These are phyloP conservation scores for Podospora conica DNA, from an alignment of 495 filamentous ascomycete genomes.

Conservation along the genomic window DNA sequence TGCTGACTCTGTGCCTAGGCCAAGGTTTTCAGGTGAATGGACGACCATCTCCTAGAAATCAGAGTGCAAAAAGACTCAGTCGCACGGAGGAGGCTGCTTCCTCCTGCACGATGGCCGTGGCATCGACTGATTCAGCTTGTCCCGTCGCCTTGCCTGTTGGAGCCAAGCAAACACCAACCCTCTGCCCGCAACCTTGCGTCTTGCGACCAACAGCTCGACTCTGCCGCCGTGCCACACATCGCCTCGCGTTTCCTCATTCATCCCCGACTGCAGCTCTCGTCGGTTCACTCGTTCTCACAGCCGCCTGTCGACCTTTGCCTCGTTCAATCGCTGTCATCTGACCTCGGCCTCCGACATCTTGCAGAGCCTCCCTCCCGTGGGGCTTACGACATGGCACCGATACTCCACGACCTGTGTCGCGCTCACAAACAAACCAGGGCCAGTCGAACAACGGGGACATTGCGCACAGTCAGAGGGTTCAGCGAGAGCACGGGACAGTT, in stretches of 20 bases:
- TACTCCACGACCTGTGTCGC: too few species aligned
- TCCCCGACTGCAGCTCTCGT: not conserved
- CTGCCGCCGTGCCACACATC: not conserved
- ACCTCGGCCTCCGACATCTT: not conserved
- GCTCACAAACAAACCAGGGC: too few species aligned
- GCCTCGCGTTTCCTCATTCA: not conserved
- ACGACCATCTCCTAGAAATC: too few species aligned
- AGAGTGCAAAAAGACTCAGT: not conserved
- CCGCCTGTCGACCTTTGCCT: not conserved
- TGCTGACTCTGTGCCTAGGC: too few species aligned
- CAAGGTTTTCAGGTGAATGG: too few species aligned
- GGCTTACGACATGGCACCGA: not conserved
- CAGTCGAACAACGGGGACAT: too few species aligned
- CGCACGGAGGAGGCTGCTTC: not conserved
- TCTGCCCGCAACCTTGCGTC: not conserved
- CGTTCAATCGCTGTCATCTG: not conserved
- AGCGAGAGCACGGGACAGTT: too few species aligned
- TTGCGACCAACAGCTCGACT: not conserved
- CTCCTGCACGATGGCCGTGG: not conserved
- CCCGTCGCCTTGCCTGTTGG: not conserved
- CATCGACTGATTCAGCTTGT: not conserved
- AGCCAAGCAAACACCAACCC: not conserved
- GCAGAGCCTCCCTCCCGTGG: not conserved
- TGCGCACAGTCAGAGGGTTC: too few species aligned
- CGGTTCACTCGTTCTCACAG: too few species aligned